Evolutionary conservation across 2,329 filamentous ascomycete genomes (phyloP).

Genomic region (Penicillium sp.): DNA sequence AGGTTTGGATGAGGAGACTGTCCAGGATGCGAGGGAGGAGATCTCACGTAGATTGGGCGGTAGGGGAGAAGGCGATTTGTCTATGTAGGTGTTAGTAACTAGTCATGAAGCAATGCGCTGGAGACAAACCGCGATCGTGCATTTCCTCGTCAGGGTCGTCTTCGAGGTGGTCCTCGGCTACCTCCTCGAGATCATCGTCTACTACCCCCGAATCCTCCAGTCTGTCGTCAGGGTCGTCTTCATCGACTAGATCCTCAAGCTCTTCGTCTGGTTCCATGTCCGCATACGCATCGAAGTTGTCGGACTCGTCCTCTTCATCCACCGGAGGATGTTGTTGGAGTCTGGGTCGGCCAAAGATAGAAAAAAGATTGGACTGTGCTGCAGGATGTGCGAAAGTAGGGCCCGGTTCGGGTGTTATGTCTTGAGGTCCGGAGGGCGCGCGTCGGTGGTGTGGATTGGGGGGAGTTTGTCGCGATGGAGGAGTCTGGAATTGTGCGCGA

Average conservation of each 20-base stretch:
- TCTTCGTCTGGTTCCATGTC: conserved; percentile 17
- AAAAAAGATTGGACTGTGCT: conserved; percentile 14
- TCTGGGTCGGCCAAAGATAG: conserved; percentile 17
- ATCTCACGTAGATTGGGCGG: conserved; percentile 55
- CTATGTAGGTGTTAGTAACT: conserved; percentile 18
- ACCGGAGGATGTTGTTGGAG: conserved; percentile 5
- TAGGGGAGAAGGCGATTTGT: conserved; percentile 35
- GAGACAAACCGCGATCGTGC: conserved; percentile 31
- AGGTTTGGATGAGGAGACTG: conserved; percentile 59
- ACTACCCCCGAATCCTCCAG: conserved; percentile 21
- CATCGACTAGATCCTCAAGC: conserved; percentile 12
- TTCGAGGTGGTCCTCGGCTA: conserved; percentile 14
- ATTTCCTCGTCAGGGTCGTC: conserved; percentile 33
- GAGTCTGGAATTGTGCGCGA: conserved; percentile 32
- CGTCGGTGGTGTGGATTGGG: conserved; percentile 24
- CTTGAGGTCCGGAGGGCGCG: conserved; percentile 27
- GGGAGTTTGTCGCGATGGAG: conserved; percentile 27
- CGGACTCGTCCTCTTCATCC: conserved; percentile 15
- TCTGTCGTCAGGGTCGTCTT: conserved; percentile 19
- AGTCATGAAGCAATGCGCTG: neutral
- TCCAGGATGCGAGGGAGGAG: conserved; percentile 62
- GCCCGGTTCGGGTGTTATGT: conserved; percentile 20
- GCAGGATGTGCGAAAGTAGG: conserved; percentile 17
- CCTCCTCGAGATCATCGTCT: conserved; percentile 18
- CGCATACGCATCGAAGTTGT: conserved; percentile 14